These are phyloP conservation scores for Verticillium alfalfae DNA, from an alignment of 2,329 filamentous ascomycete species.

Conservation along the genomic window DNA sequence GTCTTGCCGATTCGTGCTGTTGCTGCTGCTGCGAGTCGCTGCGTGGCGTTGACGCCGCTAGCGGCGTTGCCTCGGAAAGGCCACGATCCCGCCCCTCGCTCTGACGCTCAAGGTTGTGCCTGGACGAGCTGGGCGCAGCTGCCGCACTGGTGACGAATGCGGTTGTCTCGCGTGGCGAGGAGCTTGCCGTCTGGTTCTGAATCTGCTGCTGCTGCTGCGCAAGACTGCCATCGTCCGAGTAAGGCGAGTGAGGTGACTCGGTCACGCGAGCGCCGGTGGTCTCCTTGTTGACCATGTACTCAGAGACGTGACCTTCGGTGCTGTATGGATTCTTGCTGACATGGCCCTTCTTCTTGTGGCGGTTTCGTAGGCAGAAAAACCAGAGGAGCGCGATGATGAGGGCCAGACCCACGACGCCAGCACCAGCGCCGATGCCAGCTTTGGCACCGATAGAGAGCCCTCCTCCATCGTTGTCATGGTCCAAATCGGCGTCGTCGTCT, in stretches of 20 bases:
- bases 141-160: background rate
- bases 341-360: constrained; percentile 23
- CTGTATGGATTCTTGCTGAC: constrained; percentile 19
- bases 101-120: background rate
- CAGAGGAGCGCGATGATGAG: constrained; percentile 32
- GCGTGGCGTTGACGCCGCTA: constrained; percentile 2
- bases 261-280: constrained; percentile 24
- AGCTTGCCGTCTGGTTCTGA: constrained; percentile 2
- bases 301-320: constrained; percentile 18
- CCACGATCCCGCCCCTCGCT: background rate
- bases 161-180: background rate
- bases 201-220: constrained; percentile 6
- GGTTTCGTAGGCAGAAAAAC: constrained; percentile 28
- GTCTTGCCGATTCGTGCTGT: constrained; percentile 3
- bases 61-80: background rate
- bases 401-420: constrained; percentile 28
- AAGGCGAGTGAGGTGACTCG: constrained; percentile 35
- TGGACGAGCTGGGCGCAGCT: background rate
- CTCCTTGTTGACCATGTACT: constrained; percentile 43
- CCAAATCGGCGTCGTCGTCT: background rate
- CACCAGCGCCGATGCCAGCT: constrained; percentile 40
- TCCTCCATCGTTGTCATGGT: background rate
- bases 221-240: constrained; percentile 32
- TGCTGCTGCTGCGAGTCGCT: background rate
- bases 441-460: constrained; percentile 36